These are phyloP conservation scores for Cercospora berteroae DNA, from an alignment of 2,329 filamentous ascomycete genomes.

Conservation along the genomic window DNA sequence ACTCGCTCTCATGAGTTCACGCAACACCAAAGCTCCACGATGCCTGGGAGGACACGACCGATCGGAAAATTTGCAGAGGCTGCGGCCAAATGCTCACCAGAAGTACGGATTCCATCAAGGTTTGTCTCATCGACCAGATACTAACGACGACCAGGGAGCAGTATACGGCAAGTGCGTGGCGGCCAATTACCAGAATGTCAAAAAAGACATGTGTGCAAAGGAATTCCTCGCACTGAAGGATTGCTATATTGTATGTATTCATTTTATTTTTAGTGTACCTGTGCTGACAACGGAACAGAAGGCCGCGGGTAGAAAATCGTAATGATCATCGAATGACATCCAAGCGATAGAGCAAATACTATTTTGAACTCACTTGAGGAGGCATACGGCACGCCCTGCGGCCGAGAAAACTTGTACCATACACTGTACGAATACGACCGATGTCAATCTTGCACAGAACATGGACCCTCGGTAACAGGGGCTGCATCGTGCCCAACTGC, in stretches of 20 bases:
- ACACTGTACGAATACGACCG: too few relatives aligned
- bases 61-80: conserved; percentile 68
- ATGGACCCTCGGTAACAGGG: too few relatives aligned
- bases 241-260: conserved; percentile 71
- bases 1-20: not conserved
- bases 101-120: conserved; percentile 48
- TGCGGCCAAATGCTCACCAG: conserved; percentile 62
- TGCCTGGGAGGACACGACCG: conserved; percentile 55
- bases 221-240: conserved; percentile 85
- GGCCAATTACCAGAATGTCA: conserved; percentile 81
- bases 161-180: conserved; percentile 89
- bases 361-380: not conserved
- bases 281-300: conserved; percentile 23
- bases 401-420: too few relatives aligned
- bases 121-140: not conserved
- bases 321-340: not conserved
- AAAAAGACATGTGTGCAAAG: conserved; percentile 83
- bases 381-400: too few relatives aligned
- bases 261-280: not conserved
- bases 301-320: conserved; percentile 32
- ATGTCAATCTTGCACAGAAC: too few relatives aligned
- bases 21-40: conserved; percentile 22
- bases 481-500: too few relatives aligned
- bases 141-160: conserved; percentile 59
- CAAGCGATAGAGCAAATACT: not conserved